Evolutionary conservation across 2,329 filamentous ascomycete species (phyloP).

Genomic region (Domatiomyces globalis): DNA sequence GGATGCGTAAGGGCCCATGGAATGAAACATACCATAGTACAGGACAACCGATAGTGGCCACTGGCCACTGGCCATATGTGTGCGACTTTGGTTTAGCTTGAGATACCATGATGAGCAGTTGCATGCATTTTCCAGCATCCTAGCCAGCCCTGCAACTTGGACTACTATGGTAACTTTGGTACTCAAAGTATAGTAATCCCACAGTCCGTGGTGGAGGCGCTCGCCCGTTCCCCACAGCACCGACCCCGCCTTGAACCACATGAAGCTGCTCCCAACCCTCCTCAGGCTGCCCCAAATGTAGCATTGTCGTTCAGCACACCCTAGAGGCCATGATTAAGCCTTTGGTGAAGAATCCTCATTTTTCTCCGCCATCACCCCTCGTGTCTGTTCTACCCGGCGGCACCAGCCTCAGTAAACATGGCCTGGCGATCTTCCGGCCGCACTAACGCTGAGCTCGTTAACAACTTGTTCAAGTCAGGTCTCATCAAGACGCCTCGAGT

Average conservation of each 20-base stretch:
- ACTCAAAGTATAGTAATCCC: no score
- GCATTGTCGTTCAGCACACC: background rate
- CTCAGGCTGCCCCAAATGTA: no score
- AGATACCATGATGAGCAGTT: background rate
- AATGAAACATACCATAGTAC: background rate
- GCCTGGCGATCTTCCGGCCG: slow-evolving; percentile 75
- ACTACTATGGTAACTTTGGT: no score
- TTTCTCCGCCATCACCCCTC: background rate
- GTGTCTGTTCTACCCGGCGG: background rate
- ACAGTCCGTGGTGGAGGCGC: no score
- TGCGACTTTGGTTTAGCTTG: background rate
- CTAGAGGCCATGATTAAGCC: background rate
- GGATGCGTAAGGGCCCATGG: background rate
- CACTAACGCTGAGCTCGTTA: slow-evolving; percentile 60
- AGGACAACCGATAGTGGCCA: no score
- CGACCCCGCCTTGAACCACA: no score
- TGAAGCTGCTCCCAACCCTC: no score
- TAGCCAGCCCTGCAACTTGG: no score
- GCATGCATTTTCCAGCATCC: no score
- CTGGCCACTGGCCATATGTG: background rate
- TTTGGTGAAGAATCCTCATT: background rate
- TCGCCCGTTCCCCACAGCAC: no score
- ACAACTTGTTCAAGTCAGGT: slow-evolving; percentile 57
- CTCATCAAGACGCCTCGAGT: slow-evolving; percentile 61
- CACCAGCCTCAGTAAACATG: slow-evolving; percentile 41